A percentile compares a stretch with the other conserved stretches of the same genome.
Evolutionary conservation across 805 yeast species (phyloP).

Genomic region (Yarrowia sp.): DNA sequence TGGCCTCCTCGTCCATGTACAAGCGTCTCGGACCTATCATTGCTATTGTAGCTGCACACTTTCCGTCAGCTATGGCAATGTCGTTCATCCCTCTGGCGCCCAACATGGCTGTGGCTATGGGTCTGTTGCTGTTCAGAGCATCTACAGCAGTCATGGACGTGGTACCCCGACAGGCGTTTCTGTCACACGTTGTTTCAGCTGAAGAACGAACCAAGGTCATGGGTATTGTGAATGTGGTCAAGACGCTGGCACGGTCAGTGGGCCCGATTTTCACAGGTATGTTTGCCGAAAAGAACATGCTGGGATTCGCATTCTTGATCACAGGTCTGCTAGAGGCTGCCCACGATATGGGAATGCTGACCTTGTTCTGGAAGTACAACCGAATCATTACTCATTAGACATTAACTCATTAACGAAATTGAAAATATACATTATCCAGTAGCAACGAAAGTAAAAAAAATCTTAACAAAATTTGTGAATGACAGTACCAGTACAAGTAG

Average conservation of each 20-base stretch:
- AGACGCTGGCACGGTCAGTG: slow-evolving; percentile 77
- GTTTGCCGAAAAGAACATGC: slow-evolving; percentile 49
- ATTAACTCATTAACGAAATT: not conserved
- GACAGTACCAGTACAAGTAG: too few relatives aligned
- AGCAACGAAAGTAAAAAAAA: too few relatives aligned
- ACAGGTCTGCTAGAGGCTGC: slow-evolving; percentile 39
- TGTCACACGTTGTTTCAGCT: slow-evolving; percentile 63
- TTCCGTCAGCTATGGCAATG: slow-evolving; percentile 71
- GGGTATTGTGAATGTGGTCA: slow-evolving; percentile 84
- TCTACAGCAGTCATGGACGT: slow-evolving; percentile 82
- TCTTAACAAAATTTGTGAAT: too few relatives aligned
- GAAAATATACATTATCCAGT: too few relatives aligned
- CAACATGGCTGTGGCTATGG: slow-evolving; percentile 47
- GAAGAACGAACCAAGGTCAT: slow-evolving; percentile 69
- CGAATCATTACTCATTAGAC: not conserved
- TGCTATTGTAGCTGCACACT: slow-evolving; percentile 70
- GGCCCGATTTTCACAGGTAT: slow-evolving; percentile 82
- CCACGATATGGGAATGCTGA: slow-evolving; percentile 33
- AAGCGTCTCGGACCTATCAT: slow-evolving; percentile 70
- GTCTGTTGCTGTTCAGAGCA: slow-evolving; percentile 54
- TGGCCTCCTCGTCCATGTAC: slow-evolving; percentile 74
- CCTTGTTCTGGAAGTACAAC: slow-evolving; percentile 23
- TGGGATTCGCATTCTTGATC: slow-evolving; percentile 38
- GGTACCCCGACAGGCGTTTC: slow-evolving; percentile 80
- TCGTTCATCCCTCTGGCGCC: slow-evolving; percentile 52